Evolutionary conservation across 2,329 filamentous ascomycete genomes (phyloP).

Genomic region (Purpureocillium lavendulum): DNA sequence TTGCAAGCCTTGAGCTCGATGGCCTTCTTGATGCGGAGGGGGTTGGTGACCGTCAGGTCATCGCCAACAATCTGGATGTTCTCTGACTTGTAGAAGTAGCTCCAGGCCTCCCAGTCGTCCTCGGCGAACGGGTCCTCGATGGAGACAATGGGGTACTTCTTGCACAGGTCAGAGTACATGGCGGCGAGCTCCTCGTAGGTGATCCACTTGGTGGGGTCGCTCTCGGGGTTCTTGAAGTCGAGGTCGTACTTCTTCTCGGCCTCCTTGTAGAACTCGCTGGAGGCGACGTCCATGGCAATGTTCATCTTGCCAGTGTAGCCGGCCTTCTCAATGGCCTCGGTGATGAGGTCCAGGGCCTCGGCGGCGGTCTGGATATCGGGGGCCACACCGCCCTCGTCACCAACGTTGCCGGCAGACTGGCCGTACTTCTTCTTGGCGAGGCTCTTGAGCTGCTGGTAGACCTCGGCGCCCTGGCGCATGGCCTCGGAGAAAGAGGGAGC

Average conservation of each 20-base stretch:
- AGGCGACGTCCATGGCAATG: slow-evolving; percentile 98
- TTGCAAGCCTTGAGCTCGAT: slow-evolving; percentile 99
- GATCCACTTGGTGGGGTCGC: slow-evolving; percentile 94
- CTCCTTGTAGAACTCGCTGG: slow-evolving; percentile 98
- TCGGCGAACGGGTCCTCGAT: slow-evolving; percentile 99
- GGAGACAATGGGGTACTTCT: slow-evolving; percentile 97
- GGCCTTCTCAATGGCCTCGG: slow-evolving; percentile 84
- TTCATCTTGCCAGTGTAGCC: slow-evolving; percentile 95
- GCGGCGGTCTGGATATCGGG: slow-evolving; percentile 96
- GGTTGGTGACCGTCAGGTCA: slow-evolving; percentile 98
- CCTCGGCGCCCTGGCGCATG: slow-evolving; percentile 91
- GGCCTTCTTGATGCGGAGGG: slow-evolving; percentile 97
- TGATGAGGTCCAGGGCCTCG: slow-evolving; percentile 95
- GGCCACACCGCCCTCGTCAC: slow-evolving; percentile 98
- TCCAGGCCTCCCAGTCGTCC: slow-evolving; percentile 99
- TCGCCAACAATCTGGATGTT: slow-evolving; percentile 98
- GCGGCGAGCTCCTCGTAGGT: slow-evolving; percentile 95
- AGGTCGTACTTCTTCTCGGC: slow-evolving; percentile 99
- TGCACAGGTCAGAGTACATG: slow-evolving; percentile 76
- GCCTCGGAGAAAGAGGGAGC: slow-evolving; percentile 92
- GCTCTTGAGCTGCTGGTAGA: slow-evolving; percentile 95
- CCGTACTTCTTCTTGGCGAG: slow-evolving; percentile 99
- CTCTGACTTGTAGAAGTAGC: slow-evolving; percentile 99
- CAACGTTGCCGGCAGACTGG: slow-evolving; percentile 96
- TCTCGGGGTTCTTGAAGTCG: slow-evolving; percentile 99